Base-by-base conservation (phyloP, 1,139 yeast species). In the Yamadazyma buinensis region DNA sequence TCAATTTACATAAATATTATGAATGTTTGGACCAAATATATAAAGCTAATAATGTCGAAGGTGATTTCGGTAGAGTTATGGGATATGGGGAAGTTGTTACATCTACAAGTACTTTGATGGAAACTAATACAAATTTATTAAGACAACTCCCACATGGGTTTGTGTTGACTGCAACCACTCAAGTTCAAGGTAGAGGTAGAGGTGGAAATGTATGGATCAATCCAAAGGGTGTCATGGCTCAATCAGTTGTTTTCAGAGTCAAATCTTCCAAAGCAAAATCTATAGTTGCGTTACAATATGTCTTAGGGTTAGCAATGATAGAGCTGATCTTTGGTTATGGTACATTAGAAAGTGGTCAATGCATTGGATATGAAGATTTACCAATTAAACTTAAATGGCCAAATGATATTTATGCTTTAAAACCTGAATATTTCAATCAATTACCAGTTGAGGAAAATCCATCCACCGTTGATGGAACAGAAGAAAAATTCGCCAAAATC, bases 351-450 rank as follows among this genome's bases (percentile, higher is more conserved):
- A 62, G 69, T 2, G 68, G 72, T 4, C 36, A 42, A 15, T 64
- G 67, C 1, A 67, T 68, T 0, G 88, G 86, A 0, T 84, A 80
- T 53, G 80, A 77, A 25, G 81, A 79, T 35, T 59, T 92, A 48
- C 97, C 96, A 0, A 68, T 90, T 9, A 73, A 77, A 37, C 73
- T 94, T 42, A 94, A 94, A 54, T 94, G 99, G 99, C 99, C 99
- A 5, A 94, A 94, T 54, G 99, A 94, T 57, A 66, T 92, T 12
- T 94, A 86, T 54, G 77, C 83, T 6, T 57, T 80, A 47, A 79
- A 76, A 41, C 94, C 95, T 0, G 79, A 78, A 34, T 75, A 64
- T 41, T 65, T 61, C 48, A 47, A 47, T 34, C 38, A 37, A 11
- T 5, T 7, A 5, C 19, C 19, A 17, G 7, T 17, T 17, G 19